A percentile compares a stretch with the other conserved stretches of the same genome.
phyloP scores from a whole-genome alignment of 768 basidiomycete species.

The Xerocomellus intermedius region DNA sequence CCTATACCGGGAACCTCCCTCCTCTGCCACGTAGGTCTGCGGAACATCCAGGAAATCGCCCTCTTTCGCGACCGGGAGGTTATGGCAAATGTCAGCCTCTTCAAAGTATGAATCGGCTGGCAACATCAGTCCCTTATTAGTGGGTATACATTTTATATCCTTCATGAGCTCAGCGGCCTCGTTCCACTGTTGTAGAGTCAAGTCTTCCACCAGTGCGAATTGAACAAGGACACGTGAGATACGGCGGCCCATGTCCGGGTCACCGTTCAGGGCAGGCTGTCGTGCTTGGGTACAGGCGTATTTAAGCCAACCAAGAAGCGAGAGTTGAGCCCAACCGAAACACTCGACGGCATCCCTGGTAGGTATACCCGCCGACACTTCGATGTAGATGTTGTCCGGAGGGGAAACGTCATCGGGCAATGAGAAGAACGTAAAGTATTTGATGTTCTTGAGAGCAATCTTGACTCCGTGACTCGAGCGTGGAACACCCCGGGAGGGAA shows the following conservation, averaged over 20 bases:
- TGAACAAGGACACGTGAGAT: conserved; percentile 61
- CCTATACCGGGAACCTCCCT: background rate
- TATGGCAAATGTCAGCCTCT: conserved; percentile 74
- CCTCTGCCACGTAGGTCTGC: background rate
- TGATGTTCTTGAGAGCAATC: conserved; percentile 56
- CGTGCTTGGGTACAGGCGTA: conserved; percentile 49
- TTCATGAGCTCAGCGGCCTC: conserved; percentile 50
- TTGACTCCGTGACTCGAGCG: background rate
- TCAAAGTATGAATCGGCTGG: conserved; percentile 79
- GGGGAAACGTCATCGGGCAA: conserved; percentile 77
- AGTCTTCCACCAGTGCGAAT: conserved; percentile 68
- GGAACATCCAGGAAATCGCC: background rate
- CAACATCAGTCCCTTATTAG: conserved; percentile 63
- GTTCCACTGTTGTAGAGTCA: conserved; percentile 52
- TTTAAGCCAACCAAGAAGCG: conserved; percentile 66
- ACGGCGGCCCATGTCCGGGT: conserved; percentile 50
- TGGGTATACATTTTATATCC: conserved; percentile 64
- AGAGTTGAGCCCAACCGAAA: conserved; percentile 80
- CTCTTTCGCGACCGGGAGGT: conserved; percentile 10
- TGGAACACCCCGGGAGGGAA: conserved; percentile 42
- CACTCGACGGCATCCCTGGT: conserved; percentile 35
- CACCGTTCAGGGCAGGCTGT: background rate
- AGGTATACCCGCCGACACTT: conserved; percentile 56
- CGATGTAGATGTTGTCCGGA: conserved; percentile 63
- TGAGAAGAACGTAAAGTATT: conserved; percentile 50